Evolutionary conservation across 805 yeast species (phyloP), one percentile per base, ranked within the genome.

Genomic region (Myxozyma lipomycoides): DNA sequence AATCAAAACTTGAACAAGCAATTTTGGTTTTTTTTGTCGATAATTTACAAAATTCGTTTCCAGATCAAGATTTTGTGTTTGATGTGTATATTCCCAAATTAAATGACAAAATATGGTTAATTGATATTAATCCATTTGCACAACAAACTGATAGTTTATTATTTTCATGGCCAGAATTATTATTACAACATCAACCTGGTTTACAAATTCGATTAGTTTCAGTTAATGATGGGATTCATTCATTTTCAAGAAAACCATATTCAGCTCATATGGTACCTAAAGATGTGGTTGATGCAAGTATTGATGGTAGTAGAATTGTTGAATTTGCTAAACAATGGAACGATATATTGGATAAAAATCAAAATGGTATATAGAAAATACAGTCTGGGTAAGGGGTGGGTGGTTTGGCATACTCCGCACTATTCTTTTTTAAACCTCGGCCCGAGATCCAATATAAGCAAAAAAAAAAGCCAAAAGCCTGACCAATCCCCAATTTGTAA

Each of bases 241-340:
- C 91, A 26, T 89, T 89, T 71, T 83, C 87, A 0, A 69, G 81
- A 0, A 86, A 84, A 57, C 95, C 87, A 44, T 91, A 87, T 63
- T 79, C 95, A 1, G 95, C 91, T 61, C 87, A 83, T 65, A 90
- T 86, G 62, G 96, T 93, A 2, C 99, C 99, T 0, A 74, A 78
- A 46, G 99, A 93, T 62, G 80, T 93, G 19, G 84, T 93, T 3
- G 93, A 88, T 64, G 96, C 96, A 1, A 75, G 86, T 30, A 62
- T 80, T 60, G 82, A 84, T 59, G 77, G 90, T 0, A 49, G 38
- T 18, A 77, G 84, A 0, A 83, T 88, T 77, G 81, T 78, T 10
- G 89, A 84, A 45, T 68, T 86, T 56, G 80, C 85, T 0, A 73
- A 73, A 51, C 73, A 79, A 50, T 84, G 88, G 88, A 64, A 68